Evolutionary conservation across 441 rosid species (phyloP).

Genomic region (Gossypium davidsonii): DNA sequence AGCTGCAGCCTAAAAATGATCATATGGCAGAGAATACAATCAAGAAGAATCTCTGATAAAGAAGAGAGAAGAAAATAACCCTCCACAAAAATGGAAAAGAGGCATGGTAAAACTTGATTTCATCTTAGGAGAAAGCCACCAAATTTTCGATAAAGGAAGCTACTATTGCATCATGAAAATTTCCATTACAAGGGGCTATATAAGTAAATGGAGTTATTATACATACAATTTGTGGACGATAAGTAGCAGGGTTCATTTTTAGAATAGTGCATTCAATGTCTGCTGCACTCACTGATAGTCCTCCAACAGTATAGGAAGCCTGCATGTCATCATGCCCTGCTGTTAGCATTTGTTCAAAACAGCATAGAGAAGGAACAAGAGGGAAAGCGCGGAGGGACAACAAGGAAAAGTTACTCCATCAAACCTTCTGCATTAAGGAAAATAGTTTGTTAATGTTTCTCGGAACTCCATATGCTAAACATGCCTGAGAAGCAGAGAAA

Average conservation of each 20-base stretch:
- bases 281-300: slow-evolving; percentile 52
- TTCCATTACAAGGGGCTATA: not conserved
- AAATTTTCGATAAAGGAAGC: not conserved
- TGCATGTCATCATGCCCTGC: slow-evolving; percentile 23
- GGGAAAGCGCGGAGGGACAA: slow-evolving; percentile 1
- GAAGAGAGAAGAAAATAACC: not conserved
- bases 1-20: not conserved
- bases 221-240: slow-evolving; percentile 60
- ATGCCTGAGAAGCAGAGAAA: slow-evolving; percentile 43
- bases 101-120: not conserved
- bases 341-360: slow-evolving; percentile 13
- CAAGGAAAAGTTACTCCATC: slow-evolving; percentile 10
- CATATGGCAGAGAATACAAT: not conserved
- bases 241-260: slow-evolving; percentile 60
- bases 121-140: not conserved
- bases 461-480: slow-evolving; percentile 65
- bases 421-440: slow-evolving; percentile 65
- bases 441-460: slow-evolving; percentile 51
- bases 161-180: not conserved
- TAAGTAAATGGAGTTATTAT: slow-evolving; percentile 10
- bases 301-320: slow-evolving; percentile 68
- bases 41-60: slow-evolving; percentile 9
- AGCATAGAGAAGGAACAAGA: not conserved
- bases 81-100: not conserved
- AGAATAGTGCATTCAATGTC: slow-evolving; percentile 53